Base-by-base conservation (phyloP, 768 basidiomycete genomes). In the Suillus discolor region DNA sequence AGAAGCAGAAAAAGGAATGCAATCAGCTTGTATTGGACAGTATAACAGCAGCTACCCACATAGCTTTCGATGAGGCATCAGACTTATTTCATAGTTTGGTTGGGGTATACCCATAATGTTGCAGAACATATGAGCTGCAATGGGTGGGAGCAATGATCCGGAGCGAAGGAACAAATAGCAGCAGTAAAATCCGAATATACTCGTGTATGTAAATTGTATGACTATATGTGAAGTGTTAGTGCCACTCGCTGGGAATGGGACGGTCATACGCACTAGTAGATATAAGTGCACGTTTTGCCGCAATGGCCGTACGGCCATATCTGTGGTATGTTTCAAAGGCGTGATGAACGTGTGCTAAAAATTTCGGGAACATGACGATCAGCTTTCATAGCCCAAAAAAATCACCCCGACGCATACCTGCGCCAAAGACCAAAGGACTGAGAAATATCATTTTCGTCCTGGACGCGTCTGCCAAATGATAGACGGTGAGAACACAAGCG, bases 41-140 rank as follows among this genome's bases (percentile, higher is more conserved):
- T n/a, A n/a, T 18, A 36, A 28, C 15, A 6, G 59, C 12, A 68
- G 72, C 2, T 60, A 78, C 87, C 69, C 63, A 91, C 91, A 71
- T 69, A 71, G 77, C 74, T 83, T 87, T 66, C 80, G 79, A 28
- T 77, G 71, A 0, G 88, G 88, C 70, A 84, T 87, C 63, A 78
- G 75, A 47, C 71, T 70, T 42, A 92, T 71, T 65, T 95, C 93
- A 38, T 79, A 76, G 0, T 68, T 72, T 31, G 90, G 83, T 62
- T 88, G 83, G 3, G 97, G 97, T 36, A 98, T 71, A 1, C 96
- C 96, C 93, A 98, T 96, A 60, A 92, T 75, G 73, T 99, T 99
- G 82, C 97, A 99, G 73, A 95, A 97, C 1, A 91, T 79, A 73
- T 99, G 97, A 0, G 94, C 88, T 11, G 84, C 77, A 63, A 96